Conservation (phyloP, 805 yeast genomes). For the Debaryomyces hansenii region DNA sequence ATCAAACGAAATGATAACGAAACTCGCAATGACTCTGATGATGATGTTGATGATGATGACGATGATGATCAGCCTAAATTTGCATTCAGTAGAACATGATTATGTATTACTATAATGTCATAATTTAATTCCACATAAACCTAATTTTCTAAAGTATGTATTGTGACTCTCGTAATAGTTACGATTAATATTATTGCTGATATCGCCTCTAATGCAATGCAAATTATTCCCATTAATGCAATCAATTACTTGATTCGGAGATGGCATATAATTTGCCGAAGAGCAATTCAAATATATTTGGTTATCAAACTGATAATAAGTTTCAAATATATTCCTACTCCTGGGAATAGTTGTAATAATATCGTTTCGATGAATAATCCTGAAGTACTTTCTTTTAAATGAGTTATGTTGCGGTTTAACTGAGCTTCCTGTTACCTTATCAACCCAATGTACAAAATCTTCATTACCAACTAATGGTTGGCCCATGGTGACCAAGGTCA, state of each 20-base stretch:
- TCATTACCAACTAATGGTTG: constrained; percentile 45
- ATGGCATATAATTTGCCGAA: constrained; percentile 18
- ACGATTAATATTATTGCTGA: constrained; percentile 11
- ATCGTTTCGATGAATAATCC: constrained; percentile 27
- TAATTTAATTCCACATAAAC: constrained; percentile 26
- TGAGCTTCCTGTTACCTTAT: constrained; percentile 30
- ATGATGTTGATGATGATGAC: constrained; percentile 20
- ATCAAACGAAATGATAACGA: background rate
- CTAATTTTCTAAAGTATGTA: constrained; percentile 38
- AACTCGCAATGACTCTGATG: background rate
- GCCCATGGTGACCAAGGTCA: constrained; percentile 42
- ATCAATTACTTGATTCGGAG: constrained; percentile 29
- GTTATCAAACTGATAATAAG: constrained; percentile 34
- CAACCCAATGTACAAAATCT: constrained; percentile 37
- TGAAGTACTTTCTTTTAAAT: constrained; percentile 19
- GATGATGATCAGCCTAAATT: constrained; percentile 35
- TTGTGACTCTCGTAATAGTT: constrained; percentile 33
- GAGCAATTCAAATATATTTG: constrained; percentile 39
- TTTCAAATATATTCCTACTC: constrained; percentile 14
- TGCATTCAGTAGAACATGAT: constrained; percentile 23
- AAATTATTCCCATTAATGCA: constrained; percentile 27
- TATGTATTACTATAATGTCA: background rate
- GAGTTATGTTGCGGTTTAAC: constrained; percentile 17
- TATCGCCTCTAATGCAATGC: constrained; percentile 32
- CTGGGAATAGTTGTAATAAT: constrained; percentile 30